Conservation (phyloP, 208 protist species). For the Leishmania major region DNA sequence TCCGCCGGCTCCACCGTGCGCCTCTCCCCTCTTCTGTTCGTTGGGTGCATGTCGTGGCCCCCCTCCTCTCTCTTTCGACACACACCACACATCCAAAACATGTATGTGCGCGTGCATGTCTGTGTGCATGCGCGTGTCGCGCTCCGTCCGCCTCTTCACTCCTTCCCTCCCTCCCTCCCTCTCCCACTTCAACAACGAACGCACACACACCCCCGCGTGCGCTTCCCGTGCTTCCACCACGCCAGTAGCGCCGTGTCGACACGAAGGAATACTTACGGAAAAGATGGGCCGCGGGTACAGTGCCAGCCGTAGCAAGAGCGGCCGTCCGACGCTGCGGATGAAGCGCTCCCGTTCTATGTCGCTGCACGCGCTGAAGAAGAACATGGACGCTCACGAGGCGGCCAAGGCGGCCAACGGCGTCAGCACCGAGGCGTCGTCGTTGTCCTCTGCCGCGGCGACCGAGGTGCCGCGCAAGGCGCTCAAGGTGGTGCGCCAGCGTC, state of each 20-base stretch:
- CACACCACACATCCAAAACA: not conserved
- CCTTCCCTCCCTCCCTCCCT: too few species aligned
- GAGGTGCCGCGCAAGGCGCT: conserved; percentile 27
- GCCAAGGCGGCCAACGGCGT: conserved; percentile 3
- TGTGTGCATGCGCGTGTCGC: not conserved
- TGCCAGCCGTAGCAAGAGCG: conserved; percentile 75
- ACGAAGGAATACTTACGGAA: not conserved
- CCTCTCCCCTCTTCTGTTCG: not conserved
- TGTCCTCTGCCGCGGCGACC: not conserved
- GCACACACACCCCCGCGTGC: not conserved
- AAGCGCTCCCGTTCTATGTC: conserved; percentile 73
- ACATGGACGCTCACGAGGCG: conserved; percentile 26
- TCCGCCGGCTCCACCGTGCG: not conserved
- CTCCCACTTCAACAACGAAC: not conserved
- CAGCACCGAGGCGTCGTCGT: not conserved
- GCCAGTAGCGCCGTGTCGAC: not conserved
- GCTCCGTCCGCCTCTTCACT: not conserved
- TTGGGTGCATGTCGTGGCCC: not conserved
- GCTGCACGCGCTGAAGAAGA: conserved; percentile 43
- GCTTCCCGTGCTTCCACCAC: not conserved
- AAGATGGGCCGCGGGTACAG: conserved; percentile 85
- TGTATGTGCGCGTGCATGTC: not conserved
- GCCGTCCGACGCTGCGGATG: conserved; percentile 66
- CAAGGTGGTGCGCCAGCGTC: conserved; percentile 25
- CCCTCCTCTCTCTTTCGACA: not conserved